Evolutionary conservation across 192 early-diverging fungal genomes (phyloP).

Genomic region (Geranomyces michiganensis): DNA sequence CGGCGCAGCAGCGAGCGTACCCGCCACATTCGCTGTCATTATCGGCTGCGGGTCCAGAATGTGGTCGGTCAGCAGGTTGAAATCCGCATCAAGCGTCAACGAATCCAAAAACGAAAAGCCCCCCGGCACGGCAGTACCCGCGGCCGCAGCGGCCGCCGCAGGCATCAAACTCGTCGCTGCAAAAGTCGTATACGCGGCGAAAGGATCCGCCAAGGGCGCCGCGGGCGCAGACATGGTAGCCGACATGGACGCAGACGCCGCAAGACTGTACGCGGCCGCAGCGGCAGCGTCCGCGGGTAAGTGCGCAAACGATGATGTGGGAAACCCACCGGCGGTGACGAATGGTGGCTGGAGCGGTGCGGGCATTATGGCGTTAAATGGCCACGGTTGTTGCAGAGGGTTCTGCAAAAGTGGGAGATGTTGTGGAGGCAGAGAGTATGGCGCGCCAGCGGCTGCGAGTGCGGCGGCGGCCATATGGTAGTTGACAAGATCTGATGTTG

Average conservation of each 20-base stretch:
- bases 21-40: too few species aligned
- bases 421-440: constrained; percentile 4
- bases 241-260: neutral
- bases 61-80: constrained; percentile 30
- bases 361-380: neutral
- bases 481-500: constrained; percentile 15
- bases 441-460: constrained; percentile 10
- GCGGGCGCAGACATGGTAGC: constrained; percentile 3
- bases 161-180: neutral
- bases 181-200: constrained; percentile 20
- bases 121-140: neutral
- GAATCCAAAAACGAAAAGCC: constrained; percentile 27
- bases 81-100: constrained; percentile 18
- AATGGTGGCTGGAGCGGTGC: neutral
- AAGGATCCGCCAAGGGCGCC: constrained; percentile 8
- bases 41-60: constrained; percentile 15
- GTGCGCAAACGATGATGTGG: neutral
- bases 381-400: neutral
- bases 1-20: too few species aligned
- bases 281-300: neutral
- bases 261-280: neutral
- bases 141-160: neutral
- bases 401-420: neutral
- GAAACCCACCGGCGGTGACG: neutral
- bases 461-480: constrained; percentile 23